These are phyloP conservation scores for Cladochytrium replicatum DNA, from an alignment of 192 early-diverging fungal species.

Conservation along the genomic window DNA sequence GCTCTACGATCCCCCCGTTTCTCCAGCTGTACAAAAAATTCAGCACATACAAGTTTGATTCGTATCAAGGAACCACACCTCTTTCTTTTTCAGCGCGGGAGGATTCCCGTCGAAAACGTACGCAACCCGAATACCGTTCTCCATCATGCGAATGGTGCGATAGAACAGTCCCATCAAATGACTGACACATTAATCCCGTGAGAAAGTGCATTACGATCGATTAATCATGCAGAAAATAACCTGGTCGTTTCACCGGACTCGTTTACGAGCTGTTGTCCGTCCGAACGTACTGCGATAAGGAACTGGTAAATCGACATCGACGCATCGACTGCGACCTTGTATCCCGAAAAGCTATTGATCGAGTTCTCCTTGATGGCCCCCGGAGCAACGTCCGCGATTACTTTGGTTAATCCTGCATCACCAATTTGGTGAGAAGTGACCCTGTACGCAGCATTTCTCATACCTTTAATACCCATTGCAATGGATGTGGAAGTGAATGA, in stretches of 20 bases:
- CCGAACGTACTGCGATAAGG: conserved; percentile 87
- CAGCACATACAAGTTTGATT: neutral
- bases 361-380: conserved; percentile 63
- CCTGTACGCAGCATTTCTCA: no score
- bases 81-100: conserved; percentile 80
- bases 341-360: conserved; percentile 81
- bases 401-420: conserved; percentile 79
- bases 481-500: no score
- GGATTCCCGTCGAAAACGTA: conserved; percentile 99
- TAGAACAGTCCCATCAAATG: conserved; percentile 97
- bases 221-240: conserved; percentile 23
- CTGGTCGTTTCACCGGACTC: conserved; percentile 86
- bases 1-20: conserved; percentile 36
- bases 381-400: conserved; percentile 88
- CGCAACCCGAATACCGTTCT: conserved; percentile 89
- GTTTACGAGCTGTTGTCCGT: conserved; percentile 83
- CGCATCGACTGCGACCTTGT: conserved; percentile 95
- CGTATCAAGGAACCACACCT: conserved; percentile 49
- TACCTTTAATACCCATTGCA: no score
- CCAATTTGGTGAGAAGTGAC: conserved; percentile 51
- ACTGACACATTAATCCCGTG: conserved; percentile 29
- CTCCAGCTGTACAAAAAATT: conserved; percentile 19
- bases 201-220: conserved; percentile 1
- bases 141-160: conserved; percentile 91
- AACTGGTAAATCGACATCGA: conserved; percentile 99